phyloP scores from a whole-genome alignment of 106 monocot species.

The Phalaenopsis equestris region DNA sequence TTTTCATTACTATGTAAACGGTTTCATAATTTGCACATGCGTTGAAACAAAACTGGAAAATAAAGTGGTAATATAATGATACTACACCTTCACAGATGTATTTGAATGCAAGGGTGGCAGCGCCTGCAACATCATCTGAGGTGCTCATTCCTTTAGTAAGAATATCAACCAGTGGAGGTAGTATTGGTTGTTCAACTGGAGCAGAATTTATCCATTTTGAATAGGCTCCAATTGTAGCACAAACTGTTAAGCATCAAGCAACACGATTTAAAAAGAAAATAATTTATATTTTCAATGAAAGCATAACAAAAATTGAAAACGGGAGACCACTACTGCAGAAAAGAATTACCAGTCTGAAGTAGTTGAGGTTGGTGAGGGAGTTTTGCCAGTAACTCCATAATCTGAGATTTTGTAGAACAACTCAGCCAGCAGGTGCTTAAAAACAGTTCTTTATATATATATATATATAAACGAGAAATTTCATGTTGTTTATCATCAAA shows the following conservation, averaged over 20 bases:
- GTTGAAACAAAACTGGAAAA: neutral
- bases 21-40: neutral
- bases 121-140: slow-evolving; percentile 71
- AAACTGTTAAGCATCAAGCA: slow-evolving; percentile 40
- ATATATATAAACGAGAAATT: neutral
- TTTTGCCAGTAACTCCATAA: slow-evolving; percentile 69
- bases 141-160: slow-evolving; percentile 83
- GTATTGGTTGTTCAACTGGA: slow-evolving; percentile 53
- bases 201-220: slow-evolving; percentile 88
- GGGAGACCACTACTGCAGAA: neutral
- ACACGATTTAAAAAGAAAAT: neutral
- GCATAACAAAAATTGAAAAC: neutral
- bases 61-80: neutral
- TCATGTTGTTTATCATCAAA: neutral
- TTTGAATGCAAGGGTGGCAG: slow-evolving; percentile 84
- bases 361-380: slow-evolving; percentile 67
- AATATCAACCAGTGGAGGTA: slow-evolving; percentile 79
- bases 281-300: neutral
- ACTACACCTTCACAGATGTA: slow-evolving; percentile 92
- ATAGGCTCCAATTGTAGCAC: slow-evolving; percentile 90
- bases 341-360: slow-evolving; percentile 60
- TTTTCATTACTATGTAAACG: neutral
- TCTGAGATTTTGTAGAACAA: slow-evolving; percentile 26
- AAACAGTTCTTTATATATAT: neutral
- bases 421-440: neutral